phyloP scores from a whole-genome alignment of 805 yeast genomes.

The Lipomyces oligophaga region DNA sequence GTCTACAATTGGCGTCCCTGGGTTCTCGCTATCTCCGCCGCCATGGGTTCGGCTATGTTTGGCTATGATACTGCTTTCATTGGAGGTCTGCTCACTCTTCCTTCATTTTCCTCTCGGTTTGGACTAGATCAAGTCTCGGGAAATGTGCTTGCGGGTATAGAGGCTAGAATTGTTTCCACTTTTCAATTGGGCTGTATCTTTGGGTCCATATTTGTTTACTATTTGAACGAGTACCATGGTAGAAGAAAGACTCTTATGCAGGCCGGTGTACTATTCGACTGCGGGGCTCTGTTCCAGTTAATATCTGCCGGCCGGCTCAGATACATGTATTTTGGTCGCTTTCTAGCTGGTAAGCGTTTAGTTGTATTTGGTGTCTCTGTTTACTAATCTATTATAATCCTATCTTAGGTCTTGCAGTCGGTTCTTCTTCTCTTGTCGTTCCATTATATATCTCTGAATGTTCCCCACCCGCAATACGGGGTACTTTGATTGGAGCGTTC shows the following conservation, averaged over 20 bases:
- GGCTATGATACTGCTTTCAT: conserved; percentile 89
- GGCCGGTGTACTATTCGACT: conserved; percentile 52
- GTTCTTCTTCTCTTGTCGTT: conserved; percentile 60
- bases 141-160: conserved; percentile 11
- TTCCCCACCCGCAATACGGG: conserved; percentile 57
- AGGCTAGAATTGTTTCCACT: conserved; percentile 11
- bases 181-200: conserved; percentile 29
- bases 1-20: conserved; percentile 16
- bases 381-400: background rate
- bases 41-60: conserved; percentile 17
- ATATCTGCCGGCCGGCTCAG: conserved; percentile 73
- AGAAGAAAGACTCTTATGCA: conserved; percentile 32
- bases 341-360: conserved; percentile 51
- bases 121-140: conserved; percentile 39
- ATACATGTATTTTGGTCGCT: conserved; percentile 59
- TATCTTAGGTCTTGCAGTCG: conserved; percentile 48
- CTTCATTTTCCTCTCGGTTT: conserved; percentile 38
- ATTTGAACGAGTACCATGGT: conserved; percentile 12
- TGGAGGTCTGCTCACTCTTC: conserved; percentile 73
- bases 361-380: background rate
- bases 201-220: conserved; percentile 48
- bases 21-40: conserved; percentile 10
- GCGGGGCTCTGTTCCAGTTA: conserved; percentile 80
- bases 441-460: conserved; percentile 66
- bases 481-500: conserved; percentile 55